These are phyloP conservation scores for Kwoniella sp. DNA, from an alignment of 768 basidiomycete genomes.

Conservation along the genomic window DNA sequence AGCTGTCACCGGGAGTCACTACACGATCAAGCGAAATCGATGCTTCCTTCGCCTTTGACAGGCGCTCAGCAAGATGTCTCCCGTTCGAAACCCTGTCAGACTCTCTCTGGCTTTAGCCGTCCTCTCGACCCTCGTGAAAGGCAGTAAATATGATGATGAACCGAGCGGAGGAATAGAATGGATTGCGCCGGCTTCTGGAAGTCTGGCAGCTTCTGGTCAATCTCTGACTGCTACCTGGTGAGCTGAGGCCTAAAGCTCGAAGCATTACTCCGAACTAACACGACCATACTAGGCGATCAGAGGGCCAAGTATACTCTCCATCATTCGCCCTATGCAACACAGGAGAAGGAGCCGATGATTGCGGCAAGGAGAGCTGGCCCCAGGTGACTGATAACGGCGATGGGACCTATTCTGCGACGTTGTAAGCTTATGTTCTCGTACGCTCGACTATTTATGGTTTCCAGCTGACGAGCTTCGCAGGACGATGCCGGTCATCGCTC, in stretches of 20 bases:
- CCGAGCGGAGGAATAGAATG: conserved; percentile 6
- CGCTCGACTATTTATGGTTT: not conserved
- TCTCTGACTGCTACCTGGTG: conserved; percentile 20
- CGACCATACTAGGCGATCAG: not conserved
- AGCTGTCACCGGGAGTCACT: not conserved
- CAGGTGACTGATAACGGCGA: conserved; percentile 8
- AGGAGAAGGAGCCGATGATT: not conserved
- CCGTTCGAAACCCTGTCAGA: not conserved
- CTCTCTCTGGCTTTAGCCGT: not conserved
- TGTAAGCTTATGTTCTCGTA: conserved; percentile 1
- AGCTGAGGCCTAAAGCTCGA: not conserved
- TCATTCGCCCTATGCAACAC: conserved; percentile 17
- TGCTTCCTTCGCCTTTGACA: conserved; percentile 6
- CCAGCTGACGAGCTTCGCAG: not conserved
- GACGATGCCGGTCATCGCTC: conserved; percentile 23
- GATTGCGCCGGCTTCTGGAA: conserved; percentile 11
- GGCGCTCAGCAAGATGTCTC: conserved; percentile 5
- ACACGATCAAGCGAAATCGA: not conserved
- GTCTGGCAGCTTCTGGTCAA: conserved; percentile 8
- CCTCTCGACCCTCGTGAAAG: not conserved
- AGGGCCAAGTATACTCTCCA: conserved; percentile 8
- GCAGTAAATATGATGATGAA: not conserved
- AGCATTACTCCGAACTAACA: not conserved
- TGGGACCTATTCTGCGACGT: conserved; percentile 13
- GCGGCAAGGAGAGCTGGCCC: conserved; percentile 17